Base-by-base conservation (phyloP, 192 early-diverging fungal genomes). In the Coemansia sp. region DNA sequence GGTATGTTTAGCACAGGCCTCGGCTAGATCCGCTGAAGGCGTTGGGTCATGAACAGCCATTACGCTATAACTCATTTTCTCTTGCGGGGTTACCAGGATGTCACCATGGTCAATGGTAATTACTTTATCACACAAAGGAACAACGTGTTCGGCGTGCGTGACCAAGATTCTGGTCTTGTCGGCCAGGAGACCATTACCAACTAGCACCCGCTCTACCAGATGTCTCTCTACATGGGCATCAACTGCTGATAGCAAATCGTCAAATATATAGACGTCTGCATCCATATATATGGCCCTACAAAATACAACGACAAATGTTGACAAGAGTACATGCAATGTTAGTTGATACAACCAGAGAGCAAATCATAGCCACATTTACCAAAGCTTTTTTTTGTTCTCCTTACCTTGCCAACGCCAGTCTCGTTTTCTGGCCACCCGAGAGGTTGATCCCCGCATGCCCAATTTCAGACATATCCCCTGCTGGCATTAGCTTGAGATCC, bases 351-450 rank as follows among this genome's bases (percentile, higher is more conserved):
- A 15, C 10, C 21, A 62, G 1, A 68, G 39, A 27, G 9, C 21
- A 66, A 0, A 68, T 37, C 37, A 21, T 12, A n/a, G 27, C 44
- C 42, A 58, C n/a, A 5, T 29, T 41, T 41, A 11, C 39, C 39
- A 41, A 15, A 36, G n/a, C 31, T 10, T 34, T 65, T 42, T 39
- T 58, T 25, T 29, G 9, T 2, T 37, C 7, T 58, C 21, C 69
- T 71, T 76, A 76, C 69, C 69, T 68, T 70, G 91, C 90, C 10
- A 91, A 57, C 1, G 85, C 78, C 17, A 93, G 69, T 39, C 92
- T 82, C 21, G 82, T 85, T 39, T 88, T 88, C 62, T 90, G 88
- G 34, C 89, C 89, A 19, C 89, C 89, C 19, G 84, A 85, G 5
- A 90, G 62, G 17, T 84, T 88, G 7, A 88, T 72, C 12, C 89